Conservation (phyloP, 2,329 filamentous ascomycete species). For the Trichoderma semiorbis region DNA sequence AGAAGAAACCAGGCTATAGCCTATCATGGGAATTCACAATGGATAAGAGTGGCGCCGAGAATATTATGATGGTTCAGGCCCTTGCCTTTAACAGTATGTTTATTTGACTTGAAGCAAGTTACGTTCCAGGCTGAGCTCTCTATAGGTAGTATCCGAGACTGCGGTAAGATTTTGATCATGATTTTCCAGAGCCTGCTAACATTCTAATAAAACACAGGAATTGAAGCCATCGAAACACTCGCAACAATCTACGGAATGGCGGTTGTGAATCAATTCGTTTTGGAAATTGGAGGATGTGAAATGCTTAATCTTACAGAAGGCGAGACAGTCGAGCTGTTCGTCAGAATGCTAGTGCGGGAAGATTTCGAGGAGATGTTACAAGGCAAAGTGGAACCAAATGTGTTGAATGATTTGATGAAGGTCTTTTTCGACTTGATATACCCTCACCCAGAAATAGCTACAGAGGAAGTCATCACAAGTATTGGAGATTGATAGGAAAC, state of each 20-base stretch:
- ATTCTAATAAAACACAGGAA: not conserved
- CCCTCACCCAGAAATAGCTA: no score
- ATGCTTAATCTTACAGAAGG: no score
- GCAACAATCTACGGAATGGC: not conserved
- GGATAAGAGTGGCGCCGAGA: not conserved
- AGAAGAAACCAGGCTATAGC: not conserved
- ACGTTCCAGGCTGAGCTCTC: not conserved
- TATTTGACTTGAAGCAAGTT: not conserved
- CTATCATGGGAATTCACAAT: not conserved
- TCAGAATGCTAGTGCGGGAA: no score
- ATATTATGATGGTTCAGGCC: not conserved
- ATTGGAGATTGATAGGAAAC: not conserved
- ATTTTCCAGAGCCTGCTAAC: not conserved
- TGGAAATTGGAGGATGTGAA: no score
- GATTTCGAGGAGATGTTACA: no score
- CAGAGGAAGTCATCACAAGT: not conserved
- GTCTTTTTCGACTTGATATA: no score
- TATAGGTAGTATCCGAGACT: not conserved
- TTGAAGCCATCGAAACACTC: not conserved
- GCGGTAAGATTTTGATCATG: not conserved
- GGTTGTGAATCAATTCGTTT: not conserved
- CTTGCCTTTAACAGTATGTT: not conserved
- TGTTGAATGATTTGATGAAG: no score
- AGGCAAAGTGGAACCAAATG: no score
- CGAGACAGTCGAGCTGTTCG: no score